Conservation (phyloP, 2,329 filamentous ascomycete species). For the Didymella pomorum region DNA sequence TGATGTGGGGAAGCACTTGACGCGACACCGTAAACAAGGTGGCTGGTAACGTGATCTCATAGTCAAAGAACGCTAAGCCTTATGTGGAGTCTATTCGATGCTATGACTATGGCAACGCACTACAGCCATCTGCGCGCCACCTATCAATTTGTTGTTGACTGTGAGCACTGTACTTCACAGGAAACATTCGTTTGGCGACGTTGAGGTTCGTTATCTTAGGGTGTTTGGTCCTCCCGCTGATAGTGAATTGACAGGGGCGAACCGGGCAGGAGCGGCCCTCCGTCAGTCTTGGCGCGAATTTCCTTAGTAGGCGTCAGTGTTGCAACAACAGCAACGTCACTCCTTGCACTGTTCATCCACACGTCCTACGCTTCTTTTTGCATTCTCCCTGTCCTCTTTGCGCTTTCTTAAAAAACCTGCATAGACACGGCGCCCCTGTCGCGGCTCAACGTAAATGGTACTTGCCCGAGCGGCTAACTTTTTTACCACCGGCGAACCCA, state of each 20-base stretch:
- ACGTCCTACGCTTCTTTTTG: conserved; percentile 12
- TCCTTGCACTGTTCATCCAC: conserved; percentile 25
- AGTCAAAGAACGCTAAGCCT: conserved; percentile 14
- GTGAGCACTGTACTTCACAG: neutral
- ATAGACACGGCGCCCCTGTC: conserved; percentile 27
- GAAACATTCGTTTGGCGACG: neutral
- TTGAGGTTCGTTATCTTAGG: conserved; percentile 20
- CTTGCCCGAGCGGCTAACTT: conserved; percentile 59
- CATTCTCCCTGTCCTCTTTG: conserved; percentile 4
- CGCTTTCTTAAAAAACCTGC: neutral
- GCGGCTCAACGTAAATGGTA: conserved; percentile 54
- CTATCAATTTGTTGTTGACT: too few species aligned
- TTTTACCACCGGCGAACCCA: conserved; percentile 50
- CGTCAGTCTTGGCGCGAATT: conserved; percentile 43
- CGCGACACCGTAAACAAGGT: conserved; percentile 37
- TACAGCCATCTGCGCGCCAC: neutral
- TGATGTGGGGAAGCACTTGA: conserved; percentile 31
- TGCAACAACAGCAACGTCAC: conserved; percentile 34
- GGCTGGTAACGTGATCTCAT: conserved; percentile 29
- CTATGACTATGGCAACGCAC: neutral
- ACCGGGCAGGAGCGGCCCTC: conserved; percentile 17
- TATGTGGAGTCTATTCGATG: neutral
- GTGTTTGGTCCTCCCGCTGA: conserved; percentile 23
- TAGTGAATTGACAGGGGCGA: conserved; percentile 23
- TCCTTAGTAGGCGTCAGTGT: conserved; percentile 30